Percentiles rank a stretch among this genome's conserved stretches.
Conservation (phyloP, 768 basidiomycete species). For the Boletus coccyginus region DNA sequence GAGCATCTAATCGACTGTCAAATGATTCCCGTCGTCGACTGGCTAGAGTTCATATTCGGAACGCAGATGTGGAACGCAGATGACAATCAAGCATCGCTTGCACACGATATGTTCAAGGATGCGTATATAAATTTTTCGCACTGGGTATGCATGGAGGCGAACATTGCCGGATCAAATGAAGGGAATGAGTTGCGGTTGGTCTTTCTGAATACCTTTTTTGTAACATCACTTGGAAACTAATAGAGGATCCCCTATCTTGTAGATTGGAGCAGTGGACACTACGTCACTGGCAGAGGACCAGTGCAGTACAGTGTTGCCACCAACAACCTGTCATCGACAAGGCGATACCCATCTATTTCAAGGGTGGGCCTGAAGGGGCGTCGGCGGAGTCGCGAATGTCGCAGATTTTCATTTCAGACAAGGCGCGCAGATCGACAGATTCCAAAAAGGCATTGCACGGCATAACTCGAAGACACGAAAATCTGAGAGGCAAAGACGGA, state of each 20-base stretch:
- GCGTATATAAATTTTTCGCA: too few species aligned
- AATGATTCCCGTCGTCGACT: conserved; percentile 10
- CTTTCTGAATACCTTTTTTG: background rate
- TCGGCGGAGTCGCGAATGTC: background rate
- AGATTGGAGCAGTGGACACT: too few species aligned
- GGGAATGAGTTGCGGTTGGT: background rate
- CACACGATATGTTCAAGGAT: background rate
- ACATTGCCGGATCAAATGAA: background rate
- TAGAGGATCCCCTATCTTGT: background rate
- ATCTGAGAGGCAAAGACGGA: background rate
- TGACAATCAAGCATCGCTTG: background rate
- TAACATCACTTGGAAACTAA: too few species aligned
- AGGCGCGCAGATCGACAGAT: background rate
- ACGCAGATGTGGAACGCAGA: background rate
- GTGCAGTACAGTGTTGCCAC: conserved; percentile 11
- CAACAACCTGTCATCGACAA: conserved; percentile 11
- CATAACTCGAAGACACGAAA: background rate
- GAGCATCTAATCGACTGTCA: conserved; percentile 9
- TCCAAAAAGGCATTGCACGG: background rate
- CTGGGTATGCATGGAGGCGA: too few species aligned
- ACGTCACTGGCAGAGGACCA: too few species aligned
- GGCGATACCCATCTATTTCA: conserved; percentile 4
- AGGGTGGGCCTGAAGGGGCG: background rate
- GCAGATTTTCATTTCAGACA: conserved; percentile 20
- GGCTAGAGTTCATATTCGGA: conserved; percentile 13